Conservation (phyloP, 345 rosid species). For the Laguncularia racemosa region DNA sequence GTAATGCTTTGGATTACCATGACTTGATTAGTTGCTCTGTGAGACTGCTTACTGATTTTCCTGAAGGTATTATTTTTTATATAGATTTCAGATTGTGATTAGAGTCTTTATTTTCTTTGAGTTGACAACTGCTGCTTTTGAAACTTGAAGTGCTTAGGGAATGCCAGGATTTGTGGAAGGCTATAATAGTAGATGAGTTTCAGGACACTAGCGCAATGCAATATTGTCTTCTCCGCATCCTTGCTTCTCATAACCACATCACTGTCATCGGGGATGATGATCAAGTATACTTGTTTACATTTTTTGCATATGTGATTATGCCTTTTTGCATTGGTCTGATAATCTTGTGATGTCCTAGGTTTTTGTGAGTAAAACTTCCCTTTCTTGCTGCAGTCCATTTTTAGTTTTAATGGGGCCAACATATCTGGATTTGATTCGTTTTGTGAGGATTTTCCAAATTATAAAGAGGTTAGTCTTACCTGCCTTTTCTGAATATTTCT, state of each 20-base stretch:
- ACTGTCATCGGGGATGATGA: slow-evolving; percentile 95
- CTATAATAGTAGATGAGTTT: slow-evolving; percentile 84
- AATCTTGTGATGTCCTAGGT: no score
- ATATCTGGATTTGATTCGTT: slow-evolving; percentile 86
- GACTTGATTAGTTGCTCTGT: slow-evolving; percentile 81
- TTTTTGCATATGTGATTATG: background rate
- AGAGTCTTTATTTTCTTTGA: slow-evolving; percentile 5
- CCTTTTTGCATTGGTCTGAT: background rate
- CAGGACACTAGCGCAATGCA: slow-evolving; percentile 97
- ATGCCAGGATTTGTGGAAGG: slow-evolving; percentile 73
- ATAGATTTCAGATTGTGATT: background rate
- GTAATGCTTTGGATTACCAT: slow-evolving; percentile 92
- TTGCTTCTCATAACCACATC: slow-evolving; percentile 68
- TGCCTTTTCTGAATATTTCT: slow-evolving; percentile 1
- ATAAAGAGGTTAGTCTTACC: slow-evolving; percentile 56
- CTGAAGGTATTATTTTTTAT: slow-evolving; percentile 53
- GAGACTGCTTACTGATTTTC: slow-evolving; percentile 61
- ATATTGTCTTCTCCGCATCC: slow-evolving; percentile 52
- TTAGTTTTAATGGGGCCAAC: slow-evolving; percentile 92
- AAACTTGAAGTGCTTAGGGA: slow-evolving; percentile 56
- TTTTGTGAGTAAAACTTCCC: background rate
- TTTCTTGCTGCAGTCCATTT: slow-evolving; percentile 62
- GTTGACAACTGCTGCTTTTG: slow-evolving; percentile 12
- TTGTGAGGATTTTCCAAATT: slow-evolving; percentile 65
- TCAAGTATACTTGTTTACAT: slow-evolving; percentile 42